Evolutionary conservation across 2,329 filamentous ascomycete species (phyloP).

Genomic region (Calonectria pteridis): DNA sequence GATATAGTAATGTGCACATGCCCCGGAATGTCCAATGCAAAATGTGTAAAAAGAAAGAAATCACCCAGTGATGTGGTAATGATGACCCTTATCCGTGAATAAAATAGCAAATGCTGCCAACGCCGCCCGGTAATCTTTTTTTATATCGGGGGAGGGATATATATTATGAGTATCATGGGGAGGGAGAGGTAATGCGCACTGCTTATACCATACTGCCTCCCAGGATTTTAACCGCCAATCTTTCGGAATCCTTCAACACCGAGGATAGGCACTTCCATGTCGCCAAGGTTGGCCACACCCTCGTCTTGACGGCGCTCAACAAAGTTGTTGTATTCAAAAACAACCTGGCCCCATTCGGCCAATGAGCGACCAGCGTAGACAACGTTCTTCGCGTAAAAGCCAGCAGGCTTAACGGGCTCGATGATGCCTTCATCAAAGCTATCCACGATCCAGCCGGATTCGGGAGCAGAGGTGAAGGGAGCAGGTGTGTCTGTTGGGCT

Average conservation of each 20-base stretch:
- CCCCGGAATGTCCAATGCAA: constrained; percentile 28
- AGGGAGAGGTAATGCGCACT: neutral
- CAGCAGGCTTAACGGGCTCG: constrained; percentile 60
- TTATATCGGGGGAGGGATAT: constrained; percentile 14
- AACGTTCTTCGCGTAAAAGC: constrained; percentile 59
- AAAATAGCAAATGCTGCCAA: constrained; percentile 34
- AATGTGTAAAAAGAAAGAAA: constrained; percentile 23
- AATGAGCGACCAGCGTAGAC: constrained; percentile 79
- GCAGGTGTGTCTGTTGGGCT: constrained; percentile 24
- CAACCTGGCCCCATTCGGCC: constrained; percentile 82
- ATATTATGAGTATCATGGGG: constrained; percentile 6
- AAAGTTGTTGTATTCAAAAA: constrained; percentile 85
- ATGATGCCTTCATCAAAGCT: constrained; percentile 47
- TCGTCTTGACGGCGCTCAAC: constrained; percentile 81
- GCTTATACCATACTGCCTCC: neutral
- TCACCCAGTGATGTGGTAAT: constrained; percentile 30
- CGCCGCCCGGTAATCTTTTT: constrained; percentile 19
- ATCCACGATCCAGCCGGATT: constrained; percentile 42
- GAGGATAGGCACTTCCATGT: constrained; percentile 70
- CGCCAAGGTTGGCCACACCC: constrained; percentile 73
- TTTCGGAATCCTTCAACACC: constrained; percentile 58
- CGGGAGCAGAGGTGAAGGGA: constrained; percentile 21
- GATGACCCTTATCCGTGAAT: constrained; percentile 27
- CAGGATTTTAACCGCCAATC: constrained; percentile 43
- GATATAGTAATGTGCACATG: constrained; percentile 22